Conservation (phyloP, 768 basidiomycete genomes). For the Psilocybe sp. region DNA sequence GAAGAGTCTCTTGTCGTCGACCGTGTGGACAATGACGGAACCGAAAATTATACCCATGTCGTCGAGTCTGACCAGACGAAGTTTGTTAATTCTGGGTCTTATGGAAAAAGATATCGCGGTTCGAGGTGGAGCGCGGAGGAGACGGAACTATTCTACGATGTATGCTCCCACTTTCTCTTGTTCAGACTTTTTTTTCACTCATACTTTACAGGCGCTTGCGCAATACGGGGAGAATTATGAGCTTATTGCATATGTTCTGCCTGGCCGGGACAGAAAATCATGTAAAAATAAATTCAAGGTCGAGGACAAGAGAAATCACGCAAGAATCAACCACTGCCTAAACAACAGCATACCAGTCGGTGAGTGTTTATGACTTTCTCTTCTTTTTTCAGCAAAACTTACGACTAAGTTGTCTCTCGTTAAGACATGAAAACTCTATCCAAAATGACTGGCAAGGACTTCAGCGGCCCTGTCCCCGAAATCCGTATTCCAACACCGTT, state of each 20-base stretch:
- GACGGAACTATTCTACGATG: conserved; percentile 85
- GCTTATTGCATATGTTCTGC: conserved; percentile 81
- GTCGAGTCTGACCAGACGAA: conserved; percentile 81
- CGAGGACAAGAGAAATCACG: conserved; percentile 80
- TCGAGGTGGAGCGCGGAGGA: conserved; percentile 89
- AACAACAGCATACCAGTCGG: conserved; percentile 75
- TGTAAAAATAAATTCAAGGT: conserved; percentile 93
- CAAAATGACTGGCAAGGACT: conserved; percentile 83
- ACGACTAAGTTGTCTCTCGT: not conserved
- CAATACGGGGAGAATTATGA: conserved; percentile 95
- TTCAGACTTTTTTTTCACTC: conserved; percentile 9
- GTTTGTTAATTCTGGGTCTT: conserved; percentile 82
- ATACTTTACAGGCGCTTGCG: conserved; percentile 73
- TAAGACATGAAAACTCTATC: conserved; percentile 71
- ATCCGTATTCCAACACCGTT: conserved; percentile 41
- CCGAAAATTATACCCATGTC: conserved; percentile 70
- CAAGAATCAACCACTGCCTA: conserved; percentile 74
- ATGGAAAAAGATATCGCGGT: conserved; percentile 76
- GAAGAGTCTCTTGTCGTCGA: conserved; percentile 83
- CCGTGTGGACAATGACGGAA: conserved; percentile 65
- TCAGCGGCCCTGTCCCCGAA: conserved; percentile 76
- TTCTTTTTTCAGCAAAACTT: not conserved
- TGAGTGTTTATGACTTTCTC: conserved; percentile 26
- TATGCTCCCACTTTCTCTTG: conserved; percentile 31
- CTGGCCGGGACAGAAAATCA: conserved; percentile 81